Conservation (phyloP, 1,284 basidiomycete genomes). For the Prillingera fragicola region DNA sequence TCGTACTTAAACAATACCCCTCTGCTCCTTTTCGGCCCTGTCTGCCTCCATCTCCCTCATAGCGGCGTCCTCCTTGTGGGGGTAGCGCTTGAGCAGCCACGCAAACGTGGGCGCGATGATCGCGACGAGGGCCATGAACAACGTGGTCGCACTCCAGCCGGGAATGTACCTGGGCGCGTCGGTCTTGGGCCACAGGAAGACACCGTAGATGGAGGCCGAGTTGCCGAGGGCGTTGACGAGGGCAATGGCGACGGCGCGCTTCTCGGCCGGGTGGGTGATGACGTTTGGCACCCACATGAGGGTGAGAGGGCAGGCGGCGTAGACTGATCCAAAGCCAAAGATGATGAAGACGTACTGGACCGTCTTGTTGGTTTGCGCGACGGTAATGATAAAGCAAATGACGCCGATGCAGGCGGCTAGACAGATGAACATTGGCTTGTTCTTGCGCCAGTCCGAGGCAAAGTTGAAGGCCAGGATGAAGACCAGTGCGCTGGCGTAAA, state of each 20-base stretch:
- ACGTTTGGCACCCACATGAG: constrained; percentile 49
- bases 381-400: constrained; percentile 48
- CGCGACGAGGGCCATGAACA: constrained; percentile 43
- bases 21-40: constrained; percentile 32
- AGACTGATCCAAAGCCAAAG: constrained; percentile 50
- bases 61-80: constrained; percentile 29
- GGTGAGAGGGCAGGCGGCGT: constrained; percentile 48
- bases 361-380: constrained; percentile 40
- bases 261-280: constrained; percentile 44
- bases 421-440: constrained; percentile 47
- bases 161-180: constrained; percentile 49
- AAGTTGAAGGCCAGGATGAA: constrained; percentile 49
- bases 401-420: constrained; percentile 33
- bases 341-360: constrained; percentile 52
- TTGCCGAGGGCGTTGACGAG: constrained; percentile 46
- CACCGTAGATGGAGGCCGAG: constrained; percentile 49
- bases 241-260: constrained; percentile 48
- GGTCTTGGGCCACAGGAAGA: constrained; percentile 50
- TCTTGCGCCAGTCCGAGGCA: constrained; percentile 46
- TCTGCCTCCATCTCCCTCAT: constrained; percentile 17
- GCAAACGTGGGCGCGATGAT: constrained; percentile 40
- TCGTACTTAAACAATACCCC: too few species aligned
- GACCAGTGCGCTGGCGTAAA: constrained; percentile 45
- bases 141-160: constrained; percentile 48
- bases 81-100: constrained; percentile 44